Conservation (phyloP, 2,329 filamentous ascomycete genomes). For the Akanthomyces lecanii region DNA sequence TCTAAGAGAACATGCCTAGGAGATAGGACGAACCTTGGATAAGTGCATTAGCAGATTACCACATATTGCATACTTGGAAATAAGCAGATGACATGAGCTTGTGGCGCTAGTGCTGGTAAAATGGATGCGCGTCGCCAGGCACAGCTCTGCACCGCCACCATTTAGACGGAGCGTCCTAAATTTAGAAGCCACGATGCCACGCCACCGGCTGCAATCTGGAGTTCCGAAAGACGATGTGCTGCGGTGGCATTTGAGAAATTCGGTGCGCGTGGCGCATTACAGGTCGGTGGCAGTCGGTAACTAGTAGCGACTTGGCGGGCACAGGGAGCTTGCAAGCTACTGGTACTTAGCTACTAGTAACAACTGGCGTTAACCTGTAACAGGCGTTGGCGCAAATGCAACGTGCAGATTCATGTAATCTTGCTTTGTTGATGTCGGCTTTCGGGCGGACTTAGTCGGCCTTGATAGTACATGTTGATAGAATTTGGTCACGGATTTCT, state of each 20-base stretch:
- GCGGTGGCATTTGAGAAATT: not conserved
- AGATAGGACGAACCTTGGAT: no score
- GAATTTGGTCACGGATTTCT: no score
- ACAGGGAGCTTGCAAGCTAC: not conserved
- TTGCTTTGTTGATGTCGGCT: not conserved
- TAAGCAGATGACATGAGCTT: not conserved
- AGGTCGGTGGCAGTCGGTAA: not conserved
- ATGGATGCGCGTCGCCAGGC: constrained; percentile 1
- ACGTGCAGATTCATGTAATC: not conserved
- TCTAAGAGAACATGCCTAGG: no score
- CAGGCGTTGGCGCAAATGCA: not conserved
- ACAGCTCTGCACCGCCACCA: constrained; percentile 14
- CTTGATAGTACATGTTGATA: not conserved
- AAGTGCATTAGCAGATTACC: not conserved
- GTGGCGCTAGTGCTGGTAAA: not conserved
- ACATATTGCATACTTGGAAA: not conserved
- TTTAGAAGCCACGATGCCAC: constrained; percentile 9
- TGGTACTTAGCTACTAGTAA: not conserved
- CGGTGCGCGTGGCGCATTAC: not conserved
- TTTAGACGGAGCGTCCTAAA: constrained; percentile 11
- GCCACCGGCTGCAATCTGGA: not conserved
- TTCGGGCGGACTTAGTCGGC: constrained; percentile 6
- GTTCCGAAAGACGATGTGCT: not conserved
- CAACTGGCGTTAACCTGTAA: not conserved
- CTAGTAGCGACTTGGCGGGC: not conserved